Evolutionary conservation across 257 asterid genomes (phyloP).

Genomic region (Euphrasia confusa): DNA sequence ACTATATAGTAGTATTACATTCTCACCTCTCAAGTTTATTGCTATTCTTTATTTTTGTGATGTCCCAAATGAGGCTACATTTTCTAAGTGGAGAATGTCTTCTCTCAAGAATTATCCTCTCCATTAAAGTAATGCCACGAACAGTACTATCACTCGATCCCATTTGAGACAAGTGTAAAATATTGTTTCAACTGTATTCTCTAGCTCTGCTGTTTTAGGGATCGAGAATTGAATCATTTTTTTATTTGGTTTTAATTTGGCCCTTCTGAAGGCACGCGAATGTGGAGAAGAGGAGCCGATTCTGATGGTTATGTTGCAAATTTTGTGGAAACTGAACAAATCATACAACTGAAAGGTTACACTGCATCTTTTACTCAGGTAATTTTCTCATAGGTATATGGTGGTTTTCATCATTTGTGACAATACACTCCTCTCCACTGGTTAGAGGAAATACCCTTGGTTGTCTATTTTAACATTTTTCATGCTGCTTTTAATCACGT

Average conservation of each 20-base stretch:
- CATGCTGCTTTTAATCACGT: constrained; percentile 22
- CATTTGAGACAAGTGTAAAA: not conserved
- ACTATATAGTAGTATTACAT: not conserved
- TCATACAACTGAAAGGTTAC: constrained; percentile 67
- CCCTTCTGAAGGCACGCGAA: constrained; percentile 68
- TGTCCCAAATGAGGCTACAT: constrained; percentile 4
- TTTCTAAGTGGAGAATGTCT: constrained; percentile 1
- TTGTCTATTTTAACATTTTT: constrained; percentile 12
- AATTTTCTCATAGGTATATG: constrained; percentile 14
- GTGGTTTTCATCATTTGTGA: constrained; percentile 16
- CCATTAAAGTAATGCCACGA: not conserved
- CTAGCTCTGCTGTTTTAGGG: not conserved
- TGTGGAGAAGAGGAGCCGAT: constrained; percentile 99
- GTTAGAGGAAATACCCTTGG: constrained; percentile 15
- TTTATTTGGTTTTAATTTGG: constrained; percentile 21
- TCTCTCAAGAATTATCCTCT: not conserved
- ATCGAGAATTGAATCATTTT: constrained; percentile 1
- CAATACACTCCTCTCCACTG: constrained; percentile 4
- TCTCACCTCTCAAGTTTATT: constrained; percentile 17
- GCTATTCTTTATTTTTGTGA: not conserved
- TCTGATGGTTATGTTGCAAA: constrained; percentile 99
- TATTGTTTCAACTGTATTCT: not conserved
- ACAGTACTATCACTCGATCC: not conserved
- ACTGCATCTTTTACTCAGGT: constrained; percentile 97
- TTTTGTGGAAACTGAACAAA: constrained; percentile 96